Conservation (phyloP, 1,139 yeast species). For the Geotrichum bryndzae region DNA sequence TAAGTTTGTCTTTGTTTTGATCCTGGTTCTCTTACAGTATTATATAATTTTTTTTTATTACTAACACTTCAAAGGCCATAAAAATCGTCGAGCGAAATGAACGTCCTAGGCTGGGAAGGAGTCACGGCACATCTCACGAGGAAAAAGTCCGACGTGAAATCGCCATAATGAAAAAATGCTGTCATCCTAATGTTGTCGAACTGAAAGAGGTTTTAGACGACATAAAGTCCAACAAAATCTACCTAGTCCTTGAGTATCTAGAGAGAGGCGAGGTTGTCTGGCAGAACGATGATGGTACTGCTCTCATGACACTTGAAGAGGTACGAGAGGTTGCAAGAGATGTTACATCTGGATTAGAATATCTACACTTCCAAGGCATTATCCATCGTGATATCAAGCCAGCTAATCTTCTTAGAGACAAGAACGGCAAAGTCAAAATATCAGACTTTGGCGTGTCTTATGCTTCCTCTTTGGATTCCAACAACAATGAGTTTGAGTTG, state of each 20-base stretch:
- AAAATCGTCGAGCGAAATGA: conserved; percentile 82
- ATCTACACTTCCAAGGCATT: conserved; percentile 86
- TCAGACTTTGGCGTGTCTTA: conserved; percentile 96
- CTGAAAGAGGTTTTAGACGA: conserved; percentile 89
- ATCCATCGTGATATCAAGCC: conserved; percentile 97
- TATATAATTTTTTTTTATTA: not conserved
- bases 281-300: conserved; percentile 46
- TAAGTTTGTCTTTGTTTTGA: conserved; percentile 12
- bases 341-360: conserved; percentile 83
- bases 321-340: conserved; percentile 73
- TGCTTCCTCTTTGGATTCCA: conserved; percentile 49
- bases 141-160: conserved; percentile 82
- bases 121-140: conserved; percentile 49
- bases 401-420: conserved; percentile 74
- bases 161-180: conserved; percentile 92
- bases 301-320: conserved; percentile 59
- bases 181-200: conserved; percentile 84
- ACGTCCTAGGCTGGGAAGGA: conserved; percentile 50
- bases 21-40: not conserved
- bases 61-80: conserved; percentile 47
- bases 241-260: conserved; percentile 83
- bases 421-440: conserved; percentile 75
- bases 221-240: conserved; percentile 72
- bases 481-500: conserved; percentile 67
- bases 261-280: conserved; percentile 91